Evolutionary conservation across 176 grass and related monocot genomes (phyloP), one percentile per base, ranked within the genome.

Genomic region (Eleusine indica): DNA sequence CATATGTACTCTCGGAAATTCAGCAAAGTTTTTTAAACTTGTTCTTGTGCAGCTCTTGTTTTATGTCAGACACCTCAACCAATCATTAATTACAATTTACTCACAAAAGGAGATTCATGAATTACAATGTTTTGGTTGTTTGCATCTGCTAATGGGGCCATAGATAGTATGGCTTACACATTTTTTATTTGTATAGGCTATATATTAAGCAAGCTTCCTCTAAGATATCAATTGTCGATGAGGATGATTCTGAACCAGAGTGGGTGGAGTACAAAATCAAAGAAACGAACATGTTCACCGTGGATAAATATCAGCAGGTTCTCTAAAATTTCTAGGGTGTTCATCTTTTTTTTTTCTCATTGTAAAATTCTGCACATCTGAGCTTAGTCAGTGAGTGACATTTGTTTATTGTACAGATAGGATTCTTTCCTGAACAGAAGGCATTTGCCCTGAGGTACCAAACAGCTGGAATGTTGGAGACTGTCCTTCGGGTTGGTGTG

Each of bases 251-350:
- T 66, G 96, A 91, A 85, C 85, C 91, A 16, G 93, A 96, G 79
- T 99, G 96, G 91, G 81, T 81, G 6, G 96, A 99, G 78, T 99
- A 99, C 83, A 99, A 96, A 75, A 99, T 99, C 83, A 99, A 96
- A 88, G 96, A 99, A 84, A 90, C 88, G 1, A 99, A 99, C 75
- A 94, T 94, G 83, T 99, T 96, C 77, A 96, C 91, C 5, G 91
- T 89, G 28, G 96, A 99, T 63, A 96, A 94, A 91, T 99, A 99
- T 83, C 96, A 99, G 70, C 91, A 99, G 96, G 93, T 99, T 68
- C 48, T 15, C 77, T 74, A 22, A 51, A 85, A 72, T 67, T 73
- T 71, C 14, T 71, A 44, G 74, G 58, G 58, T 41, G 82, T 49
- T 38, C 38, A 29, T 66, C 6, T 51, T 15, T 2, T 42, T 13